Percentiles rank a stretch among this genome's conserved stretches.
These are phyloP conservation scores for Massarina eburnea DNA, from an alignment of 2,329 filamentous ascomycete genomes.

Conservation along the genomic window DNA sequence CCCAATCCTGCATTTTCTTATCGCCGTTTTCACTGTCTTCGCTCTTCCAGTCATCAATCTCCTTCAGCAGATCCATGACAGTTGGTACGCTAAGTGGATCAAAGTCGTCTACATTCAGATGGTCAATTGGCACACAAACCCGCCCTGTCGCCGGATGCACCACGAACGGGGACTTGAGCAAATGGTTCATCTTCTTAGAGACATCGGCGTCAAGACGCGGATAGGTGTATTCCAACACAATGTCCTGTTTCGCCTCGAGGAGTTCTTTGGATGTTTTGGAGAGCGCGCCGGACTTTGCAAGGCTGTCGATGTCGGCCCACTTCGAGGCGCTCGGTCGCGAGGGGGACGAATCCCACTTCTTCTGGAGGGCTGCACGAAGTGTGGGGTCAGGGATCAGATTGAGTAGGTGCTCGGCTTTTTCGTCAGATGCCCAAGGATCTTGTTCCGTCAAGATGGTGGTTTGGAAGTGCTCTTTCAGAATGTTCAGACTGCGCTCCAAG, in stretches of 20 bases:
- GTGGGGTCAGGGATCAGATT: constrained; percentile 79
- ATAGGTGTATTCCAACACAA: constrained; percentile 97
- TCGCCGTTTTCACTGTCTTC: constrained; percentile 41
- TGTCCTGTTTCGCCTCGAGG: constrained; percentile 89
- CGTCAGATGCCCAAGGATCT: constrained; percentile 73
- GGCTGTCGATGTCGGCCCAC: constrained; percentile 89
- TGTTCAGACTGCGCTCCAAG: constrained; percentile 79
- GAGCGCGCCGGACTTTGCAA: constrained; percentile 75
- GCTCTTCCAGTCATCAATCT: constrained; percentile 80
- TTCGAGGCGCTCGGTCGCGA: constrained; percentile 76
- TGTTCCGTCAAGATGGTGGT: constrained; percentile 79
- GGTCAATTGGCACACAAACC: constrained; percentile 94
- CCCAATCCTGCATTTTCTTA: constrained; percentile 76
- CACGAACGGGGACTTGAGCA: constrained; percentile 96
- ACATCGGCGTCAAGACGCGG: constrained; percentile 95
- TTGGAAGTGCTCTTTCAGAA: constrained; percentile 82
- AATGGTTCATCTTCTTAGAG: constrained; percentile 95
- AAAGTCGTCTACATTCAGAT: constrained; percentile 72
- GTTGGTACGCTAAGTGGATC: constrained; percentile 89
- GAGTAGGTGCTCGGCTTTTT: constrained; percentile 76
- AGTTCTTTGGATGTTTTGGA: constrained; percentile 74
- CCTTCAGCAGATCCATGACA: constrained; percentile 74
- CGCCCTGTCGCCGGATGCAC: constrained; percentile 92
- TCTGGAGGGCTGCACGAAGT: constrained; percentile 76
- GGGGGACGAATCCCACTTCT: constrained; percentile 88